phyloP scores from a whole-genome alignment of 306 rosid species.

The Spatholobus suberectus region DNA sequence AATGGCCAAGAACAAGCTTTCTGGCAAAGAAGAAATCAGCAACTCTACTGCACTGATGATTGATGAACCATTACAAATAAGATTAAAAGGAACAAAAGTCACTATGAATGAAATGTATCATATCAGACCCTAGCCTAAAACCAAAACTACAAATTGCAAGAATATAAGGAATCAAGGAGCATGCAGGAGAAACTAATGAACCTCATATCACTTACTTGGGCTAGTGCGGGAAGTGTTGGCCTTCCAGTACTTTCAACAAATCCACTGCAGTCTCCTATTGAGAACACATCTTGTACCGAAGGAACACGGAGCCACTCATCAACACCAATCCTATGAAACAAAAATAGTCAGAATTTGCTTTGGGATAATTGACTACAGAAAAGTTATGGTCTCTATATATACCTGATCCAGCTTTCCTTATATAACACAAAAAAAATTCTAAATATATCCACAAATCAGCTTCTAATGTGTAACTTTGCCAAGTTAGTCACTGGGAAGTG shows the following conservation, averaged over 20 bases:
- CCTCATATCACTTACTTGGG: slow-evolving; percentile 59
- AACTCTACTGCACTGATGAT: background rate
- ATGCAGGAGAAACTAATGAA: background rate
- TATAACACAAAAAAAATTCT: background rate
- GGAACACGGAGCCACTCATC: slow-evolving; percentile 85
- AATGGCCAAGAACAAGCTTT: background rate
- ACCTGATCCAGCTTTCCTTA: slow-evolving; percentile 5
- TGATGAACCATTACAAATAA: background rate
- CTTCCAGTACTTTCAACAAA: slow-evolving; percentile 85
- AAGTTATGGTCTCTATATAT: background rate
- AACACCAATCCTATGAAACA: slow-evolving; percentile 71
- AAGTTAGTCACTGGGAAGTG: background rate
- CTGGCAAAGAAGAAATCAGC: background rate
- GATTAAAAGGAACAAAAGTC: background rate
- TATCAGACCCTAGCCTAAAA: background rate
- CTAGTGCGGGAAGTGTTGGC: slow-evolving; percentile 76
- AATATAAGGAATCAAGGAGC: background rate
- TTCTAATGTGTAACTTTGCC: background rate
- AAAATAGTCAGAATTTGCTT: background rate
- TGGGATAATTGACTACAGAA: background rate
- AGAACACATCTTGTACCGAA: slow-evolving; percentile 68
- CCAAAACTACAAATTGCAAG: background rate
- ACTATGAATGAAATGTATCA: background rate
- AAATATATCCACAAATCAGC: background rate
- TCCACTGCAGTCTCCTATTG: slow-evolving; percentile 89